These are phyloP conservation scores for Neurospora sp. DNA, from an alignment of 495 filamentous ascomycete genomes.

Conservation along the genomic window DNA sequence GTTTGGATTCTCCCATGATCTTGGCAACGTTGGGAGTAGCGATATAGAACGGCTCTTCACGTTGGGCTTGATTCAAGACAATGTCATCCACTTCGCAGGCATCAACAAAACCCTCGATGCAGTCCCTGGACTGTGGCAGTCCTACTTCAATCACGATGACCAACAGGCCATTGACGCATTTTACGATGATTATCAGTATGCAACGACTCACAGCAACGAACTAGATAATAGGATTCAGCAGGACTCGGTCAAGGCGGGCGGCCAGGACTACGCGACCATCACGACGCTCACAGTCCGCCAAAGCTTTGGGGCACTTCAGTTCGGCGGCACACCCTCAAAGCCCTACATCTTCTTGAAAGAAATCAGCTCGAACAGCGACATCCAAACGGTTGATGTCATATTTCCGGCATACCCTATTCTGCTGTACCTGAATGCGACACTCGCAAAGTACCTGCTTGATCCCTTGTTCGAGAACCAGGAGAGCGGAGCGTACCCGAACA, in stretches of 20 bases:
- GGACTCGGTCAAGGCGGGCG: constrained; percentile 59
- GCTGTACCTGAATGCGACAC: constrained; percentile 73
- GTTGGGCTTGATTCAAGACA: constrained; percentile 61
- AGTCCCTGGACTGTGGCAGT: constrained; percentile 68
- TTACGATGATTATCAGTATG: constrained; percentile 57
- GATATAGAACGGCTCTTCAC: constrained; percentile 53
- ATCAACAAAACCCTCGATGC: constrained; percentile 55
- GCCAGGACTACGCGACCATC: constrained; percentile 67
- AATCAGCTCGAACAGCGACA: constrained; percentile 88
- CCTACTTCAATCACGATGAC: constrained; percentile 46
- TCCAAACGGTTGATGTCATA: constrained; percentile 93
- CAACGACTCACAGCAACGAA: constrained; percentile 40
- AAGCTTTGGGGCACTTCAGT: constrained; percentile 75
- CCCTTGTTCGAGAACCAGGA: constrained; percentile 84
- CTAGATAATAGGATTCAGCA: constrained; percentile 59
- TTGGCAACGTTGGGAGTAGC: constrained; percentile 33
- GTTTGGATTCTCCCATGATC: constrained; percentile 77
- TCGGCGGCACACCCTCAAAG: constrained; percentile 65
- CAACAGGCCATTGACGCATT: constrained; percentile 52
- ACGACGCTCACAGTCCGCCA: constrained; percentile 78
- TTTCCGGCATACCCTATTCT: constrained; percentile 88
- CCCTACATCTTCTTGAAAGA: constrained; percentile 88
- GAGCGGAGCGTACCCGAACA: constrained; percentile 81
- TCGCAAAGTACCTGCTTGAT: constrained; percentile 78
- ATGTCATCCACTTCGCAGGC: constrained; percentile 69